Evolutionary conservation across 192 early-diverging fungal species (phyloP).

Genomic region (Podochytrium sp.): DNA sequence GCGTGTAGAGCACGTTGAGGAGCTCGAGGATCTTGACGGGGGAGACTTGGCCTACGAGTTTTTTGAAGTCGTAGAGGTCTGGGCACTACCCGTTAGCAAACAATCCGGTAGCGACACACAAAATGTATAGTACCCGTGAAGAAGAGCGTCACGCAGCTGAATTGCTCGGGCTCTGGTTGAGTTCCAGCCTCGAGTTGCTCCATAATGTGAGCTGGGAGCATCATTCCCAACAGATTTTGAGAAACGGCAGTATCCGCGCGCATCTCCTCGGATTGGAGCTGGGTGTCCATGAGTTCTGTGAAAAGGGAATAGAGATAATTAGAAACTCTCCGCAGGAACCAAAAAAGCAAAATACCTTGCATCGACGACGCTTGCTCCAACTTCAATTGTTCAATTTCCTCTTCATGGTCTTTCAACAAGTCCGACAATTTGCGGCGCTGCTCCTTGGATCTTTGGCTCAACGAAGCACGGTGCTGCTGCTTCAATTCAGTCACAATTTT

Average conservation of each 20-base stretch:
- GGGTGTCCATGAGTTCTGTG: constrained; percentile 29
- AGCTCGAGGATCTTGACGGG: constrained; percentile 17
- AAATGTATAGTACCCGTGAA: constrained; percentile 25
- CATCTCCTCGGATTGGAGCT: constrained; percentile 29
- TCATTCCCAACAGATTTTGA: constrained; percentile 35
- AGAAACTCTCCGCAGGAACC: neutral
- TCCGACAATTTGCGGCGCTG: constrained; percentile 26
- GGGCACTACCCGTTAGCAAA: neutral
- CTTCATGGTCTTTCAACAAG: constrained; percentile 33
- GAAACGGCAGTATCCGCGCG: constrained; percentile 22
- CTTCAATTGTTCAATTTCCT: constrained; percentile 34
- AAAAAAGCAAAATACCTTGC: constrained; percentile 11
- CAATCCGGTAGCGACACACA: neutral
- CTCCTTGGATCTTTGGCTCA: constrained; percentile 17
- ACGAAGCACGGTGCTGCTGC: constrained; percentile 10
- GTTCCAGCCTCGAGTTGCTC: constrained; percentile 30
- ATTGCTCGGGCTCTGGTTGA: constrained; percentile 24
- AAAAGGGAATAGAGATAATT: neutral
- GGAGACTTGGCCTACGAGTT: neutral
- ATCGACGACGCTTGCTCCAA: constrained; percentile 23
- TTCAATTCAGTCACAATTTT: constrained; percentile 27
- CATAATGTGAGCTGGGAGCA: constrained; percentile 38
- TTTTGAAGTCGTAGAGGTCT: constrained; percentile 26
- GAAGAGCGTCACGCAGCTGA: constrained; percentile 25
- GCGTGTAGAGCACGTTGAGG: constrained; percentile 13